Evolutionary conservation across 2,329 filamentous ascomycete genomes (phyloP).

Genomic region (Mariannaea elegans): DNA sequence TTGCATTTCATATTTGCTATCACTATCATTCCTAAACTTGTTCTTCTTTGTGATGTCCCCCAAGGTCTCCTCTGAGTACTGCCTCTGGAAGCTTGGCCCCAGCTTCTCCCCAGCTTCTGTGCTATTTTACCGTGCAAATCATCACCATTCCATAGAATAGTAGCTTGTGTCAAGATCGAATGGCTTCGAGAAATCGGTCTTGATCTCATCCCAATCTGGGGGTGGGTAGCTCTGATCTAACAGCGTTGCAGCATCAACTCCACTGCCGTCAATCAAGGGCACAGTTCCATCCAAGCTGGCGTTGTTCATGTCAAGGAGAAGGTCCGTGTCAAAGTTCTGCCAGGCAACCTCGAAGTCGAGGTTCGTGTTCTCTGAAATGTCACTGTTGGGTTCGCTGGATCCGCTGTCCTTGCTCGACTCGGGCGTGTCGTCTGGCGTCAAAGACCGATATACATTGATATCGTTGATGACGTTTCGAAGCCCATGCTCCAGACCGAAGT

Average conservation of each 20-base stretch:
- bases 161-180: constrained; percentile 59
- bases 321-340: constrained; percentile 55
- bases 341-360: constrained; percentile 64
- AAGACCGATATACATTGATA: constrained; percentile 61
- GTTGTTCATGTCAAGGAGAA: constrained; percentile 54
- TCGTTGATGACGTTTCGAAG: constrained; percentile 60
- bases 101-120: no score
- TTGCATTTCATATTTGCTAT: no score
- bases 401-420: constrained; percentile 70
- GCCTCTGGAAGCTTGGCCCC: no score
- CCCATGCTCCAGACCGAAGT: constrained; percentile 47
- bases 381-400: constrained; percentile 68
- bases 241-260: constrained; percentile 41
- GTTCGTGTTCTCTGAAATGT: constrained; percentile 64
- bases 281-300: constrained; percentile 34
- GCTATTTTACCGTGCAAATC: constrained; percentile 17
- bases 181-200: constrained; percentile 60
- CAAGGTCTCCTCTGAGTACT: no score
- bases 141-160: constrained; percentile 46
- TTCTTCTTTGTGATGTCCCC: no score
- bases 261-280: constrained; percentile 11
- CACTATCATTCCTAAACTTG: no score
- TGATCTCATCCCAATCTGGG: constrained; percentile 60
- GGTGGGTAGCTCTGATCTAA: constrained; percentile 35
- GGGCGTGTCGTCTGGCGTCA: constrained; percentile 70